These are phyloP conservation scores for Thielaviopsis punctulata DNA, from an alignment of 2,329 filamentous ascomycete species.

Conservation along the genomic window DNA sequence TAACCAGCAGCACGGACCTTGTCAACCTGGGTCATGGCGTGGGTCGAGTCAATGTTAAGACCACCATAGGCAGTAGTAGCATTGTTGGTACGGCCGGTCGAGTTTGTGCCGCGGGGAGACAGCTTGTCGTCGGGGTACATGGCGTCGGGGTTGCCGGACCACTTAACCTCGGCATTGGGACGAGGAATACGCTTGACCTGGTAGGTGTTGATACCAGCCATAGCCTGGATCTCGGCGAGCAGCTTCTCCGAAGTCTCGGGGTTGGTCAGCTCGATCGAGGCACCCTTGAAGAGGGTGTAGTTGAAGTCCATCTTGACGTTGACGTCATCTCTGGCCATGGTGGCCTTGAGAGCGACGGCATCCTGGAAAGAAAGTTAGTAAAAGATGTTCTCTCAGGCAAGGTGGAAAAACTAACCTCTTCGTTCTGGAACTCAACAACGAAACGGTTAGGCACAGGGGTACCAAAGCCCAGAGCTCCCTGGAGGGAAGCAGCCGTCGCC, in stretches of 20 bases:
- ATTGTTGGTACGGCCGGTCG: not conserved
- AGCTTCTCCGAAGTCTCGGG: conserved; percentile 26
- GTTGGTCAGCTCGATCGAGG: conserved; percentile 34
- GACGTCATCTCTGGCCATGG: conserved; percentile 22
- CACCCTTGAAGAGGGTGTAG: conserved; percentile 35
- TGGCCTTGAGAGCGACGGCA: conserved; percentile 22
- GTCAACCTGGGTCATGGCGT: conserved; percentile 39
- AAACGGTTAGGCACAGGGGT: conserved; percentile 27
- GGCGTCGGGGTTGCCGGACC: conserved; percentile 22
- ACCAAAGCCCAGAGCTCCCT: conserved; percentile 14
- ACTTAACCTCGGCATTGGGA: conserved; percentile 26
- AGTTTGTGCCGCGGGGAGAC: conserved; percentile 1
- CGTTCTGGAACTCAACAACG: conserved; percentile 36
- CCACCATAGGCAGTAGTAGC: conserved; percentile 2
- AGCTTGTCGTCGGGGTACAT: conserved; percentile 3
- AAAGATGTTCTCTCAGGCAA: not conserved
- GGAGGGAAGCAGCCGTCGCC: conserved; percentile 19
- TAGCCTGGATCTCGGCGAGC: conserved; percentile 23
- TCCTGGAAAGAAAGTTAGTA: conserved; percentile 20
- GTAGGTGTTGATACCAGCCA: conserved; percentile 32
- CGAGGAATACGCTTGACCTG: conserved; percentile 28
- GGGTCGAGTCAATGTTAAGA: conserved; percentile 24
- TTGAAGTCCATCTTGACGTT: conserved; percentile 30
- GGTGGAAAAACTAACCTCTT: conserved; percentile 22
- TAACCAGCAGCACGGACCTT: conserved; percentile 31